Base-by-base conservation (phyloP, 768 basidiomycete species). In the Lactarius sanguifluus region DNA sequence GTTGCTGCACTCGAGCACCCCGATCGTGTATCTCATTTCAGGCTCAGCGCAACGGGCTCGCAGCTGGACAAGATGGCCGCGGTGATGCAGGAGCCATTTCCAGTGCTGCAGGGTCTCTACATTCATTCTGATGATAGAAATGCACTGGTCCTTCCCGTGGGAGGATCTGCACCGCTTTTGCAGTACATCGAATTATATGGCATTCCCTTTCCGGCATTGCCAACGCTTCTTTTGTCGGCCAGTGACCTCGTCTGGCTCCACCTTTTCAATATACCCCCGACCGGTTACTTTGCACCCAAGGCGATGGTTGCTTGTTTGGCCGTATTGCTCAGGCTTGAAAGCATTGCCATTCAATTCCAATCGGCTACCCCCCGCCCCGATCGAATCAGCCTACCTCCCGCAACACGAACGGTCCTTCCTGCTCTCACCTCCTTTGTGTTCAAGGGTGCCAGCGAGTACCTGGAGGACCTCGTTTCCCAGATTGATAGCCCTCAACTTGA, bases 81-180 rank as follows among this genome's bases (percentile, higher is more conserved):
- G 4, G 12, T n/a, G 12, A 2, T 25, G n/a, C 23, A 25, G 23
- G 23, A 23, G 8, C 47, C 47, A 25, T 50, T 50, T 23, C 23
- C 47, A 0, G 4, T 13, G n/a, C 12, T 50, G 4, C 23, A 3
- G 0, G 0, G 2, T 5, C 23, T 50, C n/a, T 0, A 9, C 5
- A 23, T 50, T 15, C 2, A 9, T 0, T 10, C n/a, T 3, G 4
- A 12, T 0, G 13, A 12, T 15, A 13, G 50, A 25, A 13, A 15
- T 25, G 2, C 23, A 7, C 13, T 13, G 0, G 50, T 23, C 23
- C 50, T 52, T 52, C 50, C 50, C 6, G 6, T 50, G 47, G 47
- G 47, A 12, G 47, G 47, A 50, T 50, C 9, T 23, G 47, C 47
- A 13, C 47, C 47, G 12, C 2, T 23, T 50, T 50, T 50, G 25